phyloP scores from a whole-genome alignment of 192 early-diverging fungal genomes.

The Gryganskiella cystojenkinii region DNA sequence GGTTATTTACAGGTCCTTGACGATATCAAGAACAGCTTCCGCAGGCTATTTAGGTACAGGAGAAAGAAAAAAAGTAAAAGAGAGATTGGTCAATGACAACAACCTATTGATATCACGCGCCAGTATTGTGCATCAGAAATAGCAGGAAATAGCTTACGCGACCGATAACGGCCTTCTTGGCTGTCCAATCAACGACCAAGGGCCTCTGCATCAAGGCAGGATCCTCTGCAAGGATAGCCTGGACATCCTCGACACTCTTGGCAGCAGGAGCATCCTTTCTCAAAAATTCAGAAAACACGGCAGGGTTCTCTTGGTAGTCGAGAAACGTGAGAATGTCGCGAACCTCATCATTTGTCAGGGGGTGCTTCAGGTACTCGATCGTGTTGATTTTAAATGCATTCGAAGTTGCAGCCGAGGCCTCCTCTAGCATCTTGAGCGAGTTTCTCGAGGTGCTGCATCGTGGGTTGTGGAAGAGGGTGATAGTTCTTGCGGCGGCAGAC shows the following conservation, averaged over 20 bases:
- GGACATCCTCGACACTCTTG: conserved; percentile 13
- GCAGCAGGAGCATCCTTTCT: conserved; percentile 45
- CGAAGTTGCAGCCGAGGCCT: neutral
- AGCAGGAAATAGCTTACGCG: conserved; percentile 24
- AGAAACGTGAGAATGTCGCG: conserved; percentile 30
- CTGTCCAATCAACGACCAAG: conserved; percentile 36
- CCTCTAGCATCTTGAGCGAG: conserved; percentile 23
- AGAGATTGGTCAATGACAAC: neutral
- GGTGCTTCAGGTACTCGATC: conserved; percentile 36
- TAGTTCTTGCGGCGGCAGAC: conserved; percentile 5
- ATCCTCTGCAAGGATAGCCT: conserved; percentile 26
- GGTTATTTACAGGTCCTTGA: neutral
- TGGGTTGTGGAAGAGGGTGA: conserved; percentile 50
- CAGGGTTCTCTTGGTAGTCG: conserved; percentile 22
- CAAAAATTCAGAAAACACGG: conserved; percentile 22
- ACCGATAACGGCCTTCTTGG: conserved; percentile 39
- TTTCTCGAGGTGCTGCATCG: conserved; percentile 29
- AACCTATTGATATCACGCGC: no score
- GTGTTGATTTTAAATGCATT: conserved; percentile 26
- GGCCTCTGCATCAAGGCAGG: conserved; percentile 36
- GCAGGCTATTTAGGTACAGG: conserved; percentile 1
- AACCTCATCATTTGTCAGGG: conserved; percentile 21
- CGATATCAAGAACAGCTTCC: conserved; percentile 24
- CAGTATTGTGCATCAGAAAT: no score
- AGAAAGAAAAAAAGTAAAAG: neutral